Percentiles rank a stretch among this genome's conserved stretches.
These are phyloP conservation scores for Oryza australiensis DNA, from an alignment of 176 grass and related monocot genomes.

Conservation along the genomic window DNA sequence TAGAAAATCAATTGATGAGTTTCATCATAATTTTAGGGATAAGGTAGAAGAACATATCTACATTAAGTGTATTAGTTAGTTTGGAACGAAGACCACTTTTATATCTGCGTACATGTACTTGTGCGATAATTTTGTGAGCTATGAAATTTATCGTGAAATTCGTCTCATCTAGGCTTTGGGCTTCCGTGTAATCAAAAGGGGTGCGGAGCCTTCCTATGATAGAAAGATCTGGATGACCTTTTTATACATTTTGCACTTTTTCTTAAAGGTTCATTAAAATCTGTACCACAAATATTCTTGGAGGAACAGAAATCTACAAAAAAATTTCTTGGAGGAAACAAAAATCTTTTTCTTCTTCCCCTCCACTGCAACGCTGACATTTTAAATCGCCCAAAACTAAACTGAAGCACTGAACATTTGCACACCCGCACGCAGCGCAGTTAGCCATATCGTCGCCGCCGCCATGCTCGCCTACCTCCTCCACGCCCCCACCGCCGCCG, in stretches of 20 bases:
- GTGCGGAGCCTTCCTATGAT: no score
- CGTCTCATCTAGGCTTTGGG: no score
- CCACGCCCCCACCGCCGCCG: conserved; percentile 41
- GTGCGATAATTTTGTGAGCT: no score
- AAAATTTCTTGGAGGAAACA: not conserved
- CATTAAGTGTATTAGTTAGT: no score
- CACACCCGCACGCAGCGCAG: not conserved
- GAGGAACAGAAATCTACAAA: conserved; percentile 12
- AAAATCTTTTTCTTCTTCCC: not conserved
- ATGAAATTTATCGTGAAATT: no score
- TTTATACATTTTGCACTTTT: not conserved
- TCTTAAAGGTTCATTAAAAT: not conserved
- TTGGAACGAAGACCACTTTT: no score
- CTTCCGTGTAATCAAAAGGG: no score
- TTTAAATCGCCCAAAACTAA: not conserved
- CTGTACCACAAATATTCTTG: not conserved
- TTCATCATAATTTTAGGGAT: no score
- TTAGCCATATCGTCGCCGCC: conserved; percentile 23
- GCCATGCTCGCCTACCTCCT: conserved; percentile 61
- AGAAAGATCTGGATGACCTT: no score
- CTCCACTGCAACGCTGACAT: not conserved
- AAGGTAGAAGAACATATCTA: no score
- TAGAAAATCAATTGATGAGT: no score
- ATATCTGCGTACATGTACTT: no score
- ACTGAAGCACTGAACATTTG: not conserved